Conservation (phyloP, 139 green algal genomes). For the Haematococcus sp. region DNA sequence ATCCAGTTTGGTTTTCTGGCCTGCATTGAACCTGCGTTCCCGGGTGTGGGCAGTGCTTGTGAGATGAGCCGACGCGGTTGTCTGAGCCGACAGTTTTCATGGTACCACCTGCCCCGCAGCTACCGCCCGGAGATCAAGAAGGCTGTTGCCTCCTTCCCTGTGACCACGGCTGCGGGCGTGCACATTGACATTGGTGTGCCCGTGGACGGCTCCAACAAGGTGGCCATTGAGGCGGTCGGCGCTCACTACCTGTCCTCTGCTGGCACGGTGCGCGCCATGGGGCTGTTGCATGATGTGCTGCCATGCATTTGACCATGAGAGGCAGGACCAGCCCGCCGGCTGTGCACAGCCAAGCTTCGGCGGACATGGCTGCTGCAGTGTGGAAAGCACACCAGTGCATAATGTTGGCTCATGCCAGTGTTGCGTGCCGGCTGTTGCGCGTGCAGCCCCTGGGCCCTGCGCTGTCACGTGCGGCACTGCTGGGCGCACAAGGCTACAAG, state of each 20-base stretch:
- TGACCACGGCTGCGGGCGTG: conserved; percentile 34
- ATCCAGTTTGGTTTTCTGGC: not conserved
- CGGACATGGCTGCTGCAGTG: not conserved
- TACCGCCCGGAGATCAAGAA: conserved; percentile 51
- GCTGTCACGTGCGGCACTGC: conserved; percentile 19
- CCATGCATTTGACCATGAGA: not conserved
- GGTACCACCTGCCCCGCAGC: conserved; percentile 10
- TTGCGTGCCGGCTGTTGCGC: not conserved
- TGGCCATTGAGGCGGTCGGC: conserved; percentile 40
- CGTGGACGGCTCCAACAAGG: conserved; percentile 30
- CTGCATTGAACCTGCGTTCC: not conserved
- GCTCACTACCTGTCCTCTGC: conserved; percentile 16
- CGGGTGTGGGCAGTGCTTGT: no score
- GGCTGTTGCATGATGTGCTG: not conserved
- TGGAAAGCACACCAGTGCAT: no score
- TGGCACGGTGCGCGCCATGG: conserved; percentile 14
- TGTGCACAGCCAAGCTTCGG: not conserved
- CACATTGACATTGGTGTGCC: conserved; percentile 39
- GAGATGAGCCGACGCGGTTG: no score
- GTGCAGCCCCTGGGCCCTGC: conserved; percentile 38
- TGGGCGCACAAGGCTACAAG: conserved; percentile 48
- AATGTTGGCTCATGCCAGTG: not conserved
- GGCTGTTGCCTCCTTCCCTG: conserved; percentile 19
- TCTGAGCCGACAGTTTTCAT: no score
- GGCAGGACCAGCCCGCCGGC: not conserved